These are phyloP conservation scores for Cercospora sp. DNA, from an alignment of 2,329 filamentous ascomycete genomes.

Conservation along the genomic window DNA sequence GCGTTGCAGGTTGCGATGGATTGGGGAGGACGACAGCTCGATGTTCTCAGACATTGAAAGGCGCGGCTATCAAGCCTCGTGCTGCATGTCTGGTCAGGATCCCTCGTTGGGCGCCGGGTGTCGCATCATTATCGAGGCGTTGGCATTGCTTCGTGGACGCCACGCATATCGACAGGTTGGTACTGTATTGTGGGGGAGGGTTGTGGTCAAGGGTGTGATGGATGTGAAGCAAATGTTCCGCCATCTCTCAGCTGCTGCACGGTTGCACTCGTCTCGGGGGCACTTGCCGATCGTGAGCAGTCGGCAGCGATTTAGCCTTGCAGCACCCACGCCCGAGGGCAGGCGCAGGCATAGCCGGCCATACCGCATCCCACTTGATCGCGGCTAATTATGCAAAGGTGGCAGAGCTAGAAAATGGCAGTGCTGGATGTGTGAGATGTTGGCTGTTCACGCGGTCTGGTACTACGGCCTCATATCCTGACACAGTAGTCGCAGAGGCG, in stretches of 20 bases:
- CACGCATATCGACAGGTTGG: neutral
- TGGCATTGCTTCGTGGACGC: neutral
- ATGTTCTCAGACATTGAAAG: neutral
- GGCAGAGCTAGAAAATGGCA: neutral
- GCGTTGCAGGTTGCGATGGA: neutral
- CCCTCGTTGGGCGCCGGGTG: neutral
- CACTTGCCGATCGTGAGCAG: neutral
- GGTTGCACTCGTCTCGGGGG: neutral
- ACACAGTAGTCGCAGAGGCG: neutral
- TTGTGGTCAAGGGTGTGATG: neutral
- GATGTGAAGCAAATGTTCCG: neutral
- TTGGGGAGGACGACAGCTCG: neutral
- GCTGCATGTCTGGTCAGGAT: neutral
- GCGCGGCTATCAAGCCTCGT: slow-evolving; percentile 6
- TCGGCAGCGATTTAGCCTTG: neutral
- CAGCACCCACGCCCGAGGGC: neutral
- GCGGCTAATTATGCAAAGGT: neutral
- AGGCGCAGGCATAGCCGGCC: neutral
- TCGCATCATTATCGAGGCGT: neutral
- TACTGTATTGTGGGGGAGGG: neutral
- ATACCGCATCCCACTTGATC: neutral
- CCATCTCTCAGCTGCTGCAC: neutral
- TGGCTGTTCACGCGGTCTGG: no score
- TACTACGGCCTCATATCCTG: neutral
- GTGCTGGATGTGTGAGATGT: neutral